phyloP scores from a whole-genome alignment of 2,329 filamentous ascomycete species.

The Botrytis deweyae region DNA sequence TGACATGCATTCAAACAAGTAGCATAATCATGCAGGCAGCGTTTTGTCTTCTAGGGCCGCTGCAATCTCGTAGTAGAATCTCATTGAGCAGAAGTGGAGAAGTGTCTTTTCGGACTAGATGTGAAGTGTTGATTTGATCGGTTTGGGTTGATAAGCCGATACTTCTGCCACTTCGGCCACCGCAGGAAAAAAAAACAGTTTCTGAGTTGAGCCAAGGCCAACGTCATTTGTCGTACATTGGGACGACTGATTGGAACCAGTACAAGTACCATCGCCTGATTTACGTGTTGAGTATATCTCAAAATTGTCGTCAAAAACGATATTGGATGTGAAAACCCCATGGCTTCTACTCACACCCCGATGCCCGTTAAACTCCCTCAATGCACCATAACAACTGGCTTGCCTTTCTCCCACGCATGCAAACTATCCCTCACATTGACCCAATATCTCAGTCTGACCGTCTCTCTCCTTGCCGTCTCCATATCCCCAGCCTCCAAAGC shows the following conservation, averaged over 20 bases:
- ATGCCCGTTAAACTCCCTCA: conserved; percentile 29
- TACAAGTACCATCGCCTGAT: neutral
- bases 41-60: neutral
- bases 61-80: neutral
- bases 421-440: conserved; percentile 80
- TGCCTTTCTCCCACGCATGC: conserved; percentile 80
- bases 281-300: neutral
- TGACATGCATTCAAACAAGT: neutral
- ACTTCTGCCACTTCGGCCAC: neutral
- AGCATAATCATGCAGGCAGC: neutral
- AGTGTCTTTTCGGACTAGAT: no score
- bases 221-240: no score
- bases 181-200: neutral
- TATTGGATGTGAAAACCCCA: neutral
- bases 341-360: neutral
- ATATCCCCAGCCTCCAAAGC: conserved; percentile 68
- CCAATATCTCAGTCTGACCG: conserved; percentile 84
- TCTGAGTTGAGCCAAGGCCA: neutral
- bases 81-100: neutral
- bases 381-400: conserved; percentile 54
- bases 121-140: no score
- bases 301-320: neutral
- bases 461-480: conserved; percentile 66
- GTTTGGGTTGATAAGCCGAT: neutral
- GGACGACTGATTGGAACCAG: no score